These are phyloP conservation scores for Podospora appendiculata DNA, from an alignment of 495 filamentous ascomycete species.

Conservation along the genomic window DNA sequence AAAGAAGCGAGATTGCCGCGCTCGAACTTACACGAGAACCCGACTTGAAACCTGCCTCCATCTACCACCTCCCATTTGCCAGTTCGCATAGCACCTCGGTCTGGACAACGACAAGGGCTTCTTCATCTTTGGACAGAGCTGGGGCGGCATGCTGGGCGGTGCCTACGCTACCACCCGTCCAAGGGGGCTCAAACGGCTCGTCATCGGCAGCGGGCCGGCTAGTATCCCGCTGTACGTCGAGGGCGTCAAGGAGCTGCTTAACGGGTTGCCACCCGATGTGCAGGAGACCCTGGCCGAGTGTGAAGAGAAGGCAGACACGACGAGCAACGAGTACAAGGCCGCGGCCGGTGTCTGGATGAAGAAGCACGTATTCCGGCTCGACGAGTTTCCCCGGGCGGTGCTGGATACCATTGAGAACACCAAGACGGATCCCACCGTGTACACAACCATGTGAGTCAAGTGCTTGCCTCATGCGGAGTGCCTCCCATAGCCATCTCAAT, in stretches of 20 bases:
- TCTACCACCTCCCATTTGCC: too few species aligned
- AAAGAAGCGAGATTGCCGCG: neutral
- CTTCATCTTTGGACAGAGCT: conserved; percentile 39
- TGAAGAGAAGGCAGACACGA: conserved; percentile 4
- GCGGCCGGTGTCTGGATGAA: conserved; percentile 8
- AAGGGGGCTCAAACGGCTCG: neutral
- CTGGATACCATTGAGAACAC: conserved; percentile 5
- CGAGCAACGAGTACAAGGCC: conserved; percentile 7
- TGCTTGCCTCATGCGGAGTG: neutral
- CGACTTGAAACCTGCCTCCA: too few species aligned
- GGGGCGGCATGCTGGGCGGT: conserved; percentile 45
- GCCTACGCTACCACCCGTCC: conserved; percentile 12
- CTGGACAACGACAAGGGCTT: conserved; percentile 22
- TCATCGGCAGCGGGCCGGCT: conserved; percentile 1
- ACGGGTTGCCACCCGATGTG: neutral
- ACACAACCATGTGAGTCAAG: conserved; percentile 15
- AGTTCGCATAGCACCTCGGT: conserved; percentile 33
- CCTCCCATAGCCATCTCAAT: neutral
- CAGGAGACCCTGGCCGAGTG: neutral
- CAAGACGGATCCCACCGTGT: conserved; percentile 11
- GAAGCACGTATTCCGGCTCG: conserved; percentile 8
- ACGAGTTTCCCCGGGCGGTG: conserved; percentile 7
- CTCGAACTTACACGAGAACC: too few species aligned
- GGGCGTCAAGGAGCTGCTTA: neutral
- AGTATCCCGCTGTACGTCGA: conserved; percentile 1